A percentile compares a stretch with the other conserved stretches of the same genome.
phyloP scores from a whole-genome alignment of 805 yeast genomes.

The Pichia scutulata region DNA sequence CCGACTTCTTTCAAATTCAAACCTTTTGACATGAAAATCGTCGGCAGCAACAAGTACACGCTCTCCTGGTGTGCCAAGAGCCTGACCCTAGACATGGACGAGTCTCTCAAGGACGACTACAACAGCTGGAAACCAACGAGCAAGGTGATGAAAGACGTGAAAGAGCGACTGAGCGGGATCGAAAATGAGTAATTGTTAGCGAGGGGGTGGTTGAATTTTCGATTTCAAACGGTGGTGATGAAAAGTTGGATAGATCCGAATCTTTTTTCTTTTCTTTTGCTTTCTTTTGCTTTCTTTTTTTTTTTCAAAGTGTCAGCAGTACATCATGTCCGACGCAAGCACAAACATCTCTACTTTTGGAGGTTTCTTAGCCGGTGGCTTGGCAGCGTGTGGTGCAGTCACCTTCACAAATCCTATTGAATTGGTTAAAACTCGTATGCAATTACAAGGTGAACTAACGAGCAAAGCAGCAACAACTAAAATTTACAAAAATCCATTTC shows the following conservation, averaged over 20 bases:
- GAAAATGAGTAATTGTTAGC: slow-evolving; percentile 7
- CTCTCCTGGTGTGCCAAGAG: slow-evolving; percentile 94
- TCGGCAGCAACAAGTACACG: slow-evolving; percentile 60
- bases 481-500: slow-evolving; percentile 74
- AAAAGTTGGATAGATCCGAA: no score
- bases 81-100: slow-evolving; percentile 45
- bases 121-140: slow-evolving; percentile 71
- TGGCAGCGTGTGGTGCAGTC: slow-evolving; percentile 97
- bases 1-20: slow-evolving; percentile 21
- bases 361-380: slow-evolving; percentile 83
- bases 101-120: background rate
- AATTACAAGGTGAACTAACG: slow-evolving; percentile 85
- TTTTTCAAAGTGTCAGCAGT: background rate
- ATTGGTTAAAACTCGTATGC: slow-evolving; percentile 92
- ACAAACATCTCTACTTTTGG: slow-evolving; percentile 56
- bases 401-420: slow-evolving; percentile 96
- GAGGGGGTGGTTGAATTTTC: no score
- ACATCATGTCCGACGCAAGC: slow-evolving; percentile 18
- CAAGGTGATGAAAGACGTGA: slow-evolving; percentile 74
- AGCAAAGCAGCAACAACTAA: slow-evolving; percentile 37
- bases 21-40: slow-evolving; percentile 57
- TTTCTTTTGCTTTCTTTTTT: background rate
- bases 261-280: background rate
- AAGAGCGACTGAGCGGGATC: slow-evolving; percentile 41
- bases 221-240: no score